phyloP scores from a whole-genome alignment of 805 yeast genomes.

The Teunomyces pallodes region DNA sequence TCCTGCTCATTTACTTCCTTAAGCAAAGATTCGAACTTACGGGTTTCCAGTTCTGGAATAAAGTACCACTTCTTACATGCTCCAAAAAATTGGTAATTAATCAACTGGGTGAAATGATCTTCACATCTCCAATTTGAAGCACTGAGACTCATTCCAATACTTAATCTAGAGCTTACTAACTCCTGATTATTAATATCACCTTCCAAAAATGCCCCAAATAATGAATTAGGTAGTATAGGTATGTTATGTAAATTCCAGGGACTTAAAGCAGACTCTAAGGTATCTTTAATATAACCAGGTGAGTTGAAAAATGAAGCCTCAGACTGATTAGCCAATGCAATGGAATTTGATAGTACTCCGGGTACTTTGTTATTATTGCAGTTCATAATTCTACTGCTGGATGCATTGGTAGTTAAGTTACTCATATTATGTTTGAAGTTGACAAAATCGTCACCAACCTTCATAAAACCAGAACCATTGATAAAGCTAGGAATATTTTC shows the following conservation, averaged over 20 bases:
- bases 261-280: conserved; percentile 23
- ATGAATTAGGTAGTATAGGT: conserved; percentile 47
- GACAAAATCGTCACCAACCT: conserved; percentile 26
- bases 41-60: conserved; percentile 55
- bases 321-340: background rate
- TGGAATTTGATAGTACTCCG: background rate
- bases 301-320: conserved; percentile 19
- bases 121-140: conserved; percentile 57
- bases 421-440: conserved; percentile 22
- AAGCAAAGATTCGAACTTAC: conserved; percentile 47
- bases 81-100: conserved; percentile 57
- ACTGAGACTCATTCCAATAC: conserved; percentile 53
- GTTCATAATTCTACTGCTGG: conserved; percentile 8
- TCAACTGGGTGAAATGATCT: conserved; percentile 56
- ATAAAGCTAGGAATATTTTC: conserved; percentile 24
- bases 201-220: conserved; percentile 44
- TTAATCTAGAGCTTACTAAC: conserved; percentile 42
- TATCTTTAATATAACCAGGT: conserved; percentile 16
- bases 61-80: conserved; percentile 58
- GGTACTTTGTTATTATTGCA: conserved; percentile 1
- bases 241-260: conserved; percentile 63
- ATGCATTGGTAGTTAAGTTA: conserved; percentile 16
- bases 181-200: conserved; percentile 44
- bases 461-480: conserved; percentile 36
- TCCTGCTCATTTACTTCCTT: conserved; percentile 10